Conservation (phyloP, 164 flowering plant species). For the Piper betle region DNA sequence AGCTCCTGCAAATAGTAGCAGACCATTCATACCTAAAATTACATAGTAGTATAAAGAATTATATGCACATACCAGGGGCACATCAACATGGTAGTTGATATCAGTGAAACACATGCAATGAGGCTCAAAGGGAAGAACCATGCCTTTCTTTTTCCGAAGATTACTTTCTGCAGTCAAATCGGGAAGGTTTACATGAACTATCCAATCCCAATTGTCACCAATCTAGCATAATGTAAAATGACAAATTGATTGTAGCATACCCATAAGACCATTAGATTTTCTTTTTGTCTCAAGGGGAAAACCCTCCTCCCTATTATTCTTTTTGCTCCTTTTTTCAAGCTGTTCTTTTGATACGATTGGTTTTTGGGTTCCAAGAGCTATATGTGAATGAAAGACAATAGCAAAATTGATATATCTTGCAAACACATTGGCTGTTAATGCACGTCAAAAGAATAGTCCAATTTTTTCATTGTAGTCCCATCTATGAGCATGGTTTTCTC, state of each 20-base stretch:
- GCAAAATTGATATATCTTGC: not conserved
- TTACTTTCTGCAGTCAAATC: constrained; percentile 30
- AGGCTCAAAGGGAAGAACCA: constrained; percentile 97
- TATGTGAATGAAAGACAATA: not conserved
- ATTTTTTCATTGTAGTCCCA: not conserved
- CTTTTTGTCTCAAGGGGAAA: constrained; percentile 51
- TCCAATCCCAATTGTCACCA: not conserved
- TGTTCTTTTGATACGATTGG: constrained; percentile 74
- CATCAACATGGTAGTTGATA: constrained; percentile 82
- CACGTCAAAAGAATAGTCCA: not conserved
- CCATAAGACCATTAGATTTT: constrained; percentile 48
- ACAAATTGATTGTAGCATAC: constrained; percentile 18
- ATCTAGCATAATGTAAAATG: not conserved
- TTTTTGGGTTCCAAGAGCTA: constrained; percentile 76
- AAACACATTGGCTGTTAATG: not conserved
- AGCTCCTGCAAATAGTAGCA: constrained; percentile 48
- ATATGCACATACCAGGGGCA: constrained; percentile 50
- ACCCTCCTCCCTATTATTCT: constrained; percentile 39
- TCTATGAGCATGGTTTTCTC: not conserved
- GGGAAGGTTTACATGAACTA: constrained; percentile 1
- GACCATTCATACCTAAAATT: constrained; percentile 5
- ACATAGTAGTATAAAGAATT: not conserved
- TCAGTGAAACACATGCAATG: constrained; percentile 89
- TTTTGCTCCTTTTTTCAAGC: constrained; percentile 39
- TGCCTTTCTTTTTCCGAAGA: constrained; percentile 53